These are phyloP conservation scores for Viola odorata DNA, from an alignment of 345 rosid species.

Conservation along the genomic window DNA sequence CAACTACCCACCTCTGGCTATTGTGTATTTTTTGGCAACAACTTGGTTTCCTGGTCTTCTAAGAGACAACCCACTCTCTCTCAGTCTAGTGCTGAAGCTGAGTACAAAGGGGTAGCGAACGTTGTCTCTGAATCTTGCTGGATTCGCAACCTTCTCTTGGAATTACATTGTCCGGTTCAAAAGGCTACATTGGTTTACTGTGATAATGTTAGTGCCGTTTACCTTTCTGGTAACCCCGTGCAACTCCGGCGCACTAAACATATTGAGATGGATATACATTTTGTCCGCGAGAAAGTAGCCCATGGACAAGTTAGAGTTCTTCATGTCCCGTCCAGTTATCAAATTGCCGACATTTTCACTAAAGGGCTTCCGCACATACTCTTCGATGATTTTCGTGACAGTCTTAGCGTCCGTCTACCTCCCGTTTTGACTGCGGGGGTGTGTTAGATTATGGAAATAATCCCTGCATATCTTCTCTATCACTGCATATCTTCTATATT, in stretches of 20 bases:
- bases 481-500: no score
- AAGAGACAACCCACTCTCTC: slow-evolving; percentile 2
- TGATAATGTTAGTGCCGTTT: slow-evolving; percentile 2
- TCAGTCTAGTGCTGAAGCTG: slow-evolving; percentile 1
- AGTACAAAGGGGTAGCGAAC: background rate
- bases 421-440: slow-evolving; percentile 5
- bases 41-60: background rate
- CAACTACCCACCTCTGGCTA: background rate
- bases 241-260: slow-evolving; percentile 6
- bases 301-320: background rate
- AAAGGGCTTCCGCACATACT: background rate
- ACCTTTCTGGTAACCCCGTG: background rate
- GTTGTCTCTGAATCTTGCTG: slow-evolving; percentile 3
- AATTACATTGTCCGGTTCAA: background rate
- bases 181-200: background rate
- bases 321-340: background rate
- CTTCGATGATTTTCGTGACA: background rate
- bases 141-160: background rate
- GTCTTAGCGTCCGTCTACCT: background rate
- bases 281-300: background rate
- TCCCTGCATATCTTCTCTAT: no score
- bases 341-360: slow-evolving; percentile 3
- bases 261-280: slow-evolving; percentile 8
- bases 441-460: background rate
- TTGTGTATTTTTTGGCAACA: background rate